phyloP scores from a whole-genome alignment of 2,329 filamentous ascomycete genomes.

The Talaromyces funiculosus region DNA sequence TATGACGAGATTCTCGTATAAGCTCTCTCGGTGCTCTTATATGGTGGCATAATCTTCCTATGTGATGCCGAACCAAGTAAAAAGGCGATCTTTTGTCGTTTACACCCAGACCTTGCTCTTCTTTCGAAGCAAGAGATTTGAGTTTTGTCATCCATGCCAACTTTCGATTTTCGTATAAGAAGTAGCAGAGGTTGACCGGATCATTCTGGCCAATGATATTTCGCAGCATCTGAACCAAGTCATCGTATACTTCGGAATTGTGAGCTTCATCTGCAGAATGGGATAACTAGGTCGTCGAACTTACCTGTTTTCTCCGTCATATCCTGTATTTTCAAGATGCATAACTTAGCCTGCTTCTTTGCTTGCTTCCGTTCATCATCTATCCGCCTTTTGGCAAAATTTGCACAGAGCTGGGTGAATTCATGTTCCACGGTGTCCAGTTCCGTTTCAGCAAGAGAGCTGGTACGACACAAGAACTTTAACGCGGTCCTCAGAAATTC shows the following conservation, averaged over 20 bases:
- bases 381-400: conserved; percentile 16
- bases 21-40: conserved; percentile 37
- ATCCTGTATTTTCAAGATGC: conserved; percentile 7
- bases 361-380: conserved; percentile 7
- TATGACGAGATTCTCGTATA: conserved; percentile 24
- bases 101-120: conserved; percentile 2
- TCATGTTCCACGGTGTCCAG: neutral
- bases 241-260: conserved; percentile 6
- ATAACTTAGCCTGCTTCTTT: conserved; percentile 12
- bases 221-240: conserved; percentile 1
- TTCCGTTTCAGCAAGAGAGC: neutral
- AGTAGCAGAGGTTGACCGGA: conserved; percentile 14
- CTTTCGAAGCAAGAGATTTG: neutral
- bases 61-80: conserved; percentile 32
- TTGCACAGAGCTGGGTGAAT: conserved; percentile 14
- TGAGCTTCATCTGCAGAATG: neutral
- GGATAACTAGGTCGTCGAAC: conserved; percentile 10
- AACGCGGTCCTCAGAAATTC: conserved; percentile 30
- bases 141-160: conserved; percentile 11
- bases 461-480: conserved; percentile 2
- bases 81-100: conserved; percentile 20
- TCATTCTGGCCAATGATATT: conserved; percentile 2
- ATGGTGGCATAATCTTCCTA: conserved; percentile 45
- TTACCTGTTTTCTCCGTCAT: conserved; percentile 1
- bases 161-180: conserved; percentile 16